Evolutionary conservation across 495 filamentous ascomycete species (phyloP), one percentile per base, ranked within the genome.

Genomic region (Saxispiralis lemnorum): DNA sequence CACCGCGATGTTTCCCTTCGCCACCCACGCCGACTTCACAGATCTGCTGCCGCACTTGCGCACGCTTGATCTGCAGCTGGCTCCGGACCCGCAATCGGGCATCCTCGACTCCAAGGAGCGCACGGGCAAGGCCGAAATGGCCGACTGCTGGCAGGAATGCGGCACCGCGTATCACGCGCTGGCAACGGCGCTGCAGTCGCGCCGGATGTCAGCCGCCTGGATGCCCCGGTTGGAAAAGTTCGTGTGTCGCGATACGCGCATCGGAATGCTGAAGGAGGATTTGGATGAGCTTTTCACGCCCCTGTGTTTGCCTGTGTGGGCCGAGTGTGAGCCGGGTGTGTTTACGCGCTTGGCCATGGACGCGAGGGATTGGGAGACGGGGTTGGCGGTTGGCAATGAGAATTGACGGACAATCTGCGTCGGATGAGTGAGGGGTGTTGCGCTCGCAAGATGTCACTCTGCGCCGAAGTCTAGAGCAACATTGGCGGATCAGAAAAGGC

Each of bases 1-100:
- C 48, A 51, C 38, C n/a, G 54, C 47, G 15, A 54, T 56, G 13
- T 56, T 56, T 34, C 54, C 54, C 2, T 54, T 54, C 28, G 31
- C 38, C 12, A 41, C 14, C 13, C 39, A 48, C 31, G 33, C 46
- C 15, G 39, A 39, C 12, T 46, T 51, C 17, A 30, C 16, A 9
- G 19, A 36, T 1, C 33, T 46, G 5, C 36, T 53, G 15, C 42
- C 37, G 11, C 35, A 42, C 14, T n/a, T 54, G 11, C 31, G 47
- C 30, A 45, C 44, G 18, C 16, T 56, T 5, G 47, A 49, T 38
- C 9, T 53, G 6, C 51, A 53, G 32, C 47, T 56, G 15, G 51
- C 47, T 1, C 54, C 54, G 2, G 20, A 44, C 15, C 35, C 44
- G 7, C 20, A 14, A 2, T 49, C 45, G n/a, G 32, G 39, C 4